These are phyloP conservation scores for Beta lomatogona DNA, from an alignment of 179 eudicot species.

Conservation along the genomic window DNA sequence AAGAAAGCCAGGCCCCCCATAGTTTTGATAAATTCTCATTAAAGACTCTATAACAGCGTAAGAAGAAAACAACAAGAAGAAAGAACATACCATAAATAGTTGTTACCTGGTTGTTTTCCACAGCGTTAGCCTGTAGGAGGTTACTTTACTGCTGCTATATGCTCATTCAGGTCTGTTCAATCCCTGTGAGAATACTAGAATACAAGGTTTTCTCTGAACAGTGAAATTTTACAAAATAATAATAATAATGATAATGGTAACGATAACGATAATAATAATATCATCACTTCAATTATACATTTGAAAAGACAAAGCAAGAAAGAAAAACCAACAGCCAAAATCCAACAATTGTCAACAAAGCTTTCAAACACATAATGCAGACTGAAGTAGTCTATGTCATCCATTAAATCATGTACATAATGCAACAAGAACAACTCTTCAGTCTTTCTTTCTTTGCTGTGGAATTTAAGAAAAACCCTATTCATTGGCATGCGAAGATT, in stretches of 20 bases:
- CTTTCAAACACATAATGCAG: background rate
- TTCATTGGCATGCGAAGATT: background rate
- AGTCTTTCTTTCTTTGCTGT: background rate
- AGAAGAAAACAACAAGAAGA: conserved; percentile 32
- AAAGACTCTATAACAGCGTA: conserved; percentile 4
- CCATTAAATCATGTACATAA: conserved; percentile 17
- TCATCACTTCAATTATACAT: conserved; percentile 11
- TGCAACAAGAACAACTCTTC: background rate
- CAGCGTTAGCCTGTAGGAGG: conserved; percentile 3
- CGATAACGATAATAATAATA: background rate
- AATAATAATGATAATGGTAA: background rate
- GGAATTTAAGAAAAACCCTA: background rate
- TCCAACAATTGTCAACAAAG: conserved; percentile 24
- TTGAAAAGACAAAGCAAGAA: conserved; percentile 20
- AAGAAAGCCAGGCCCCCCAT: conserved; percentile 22
- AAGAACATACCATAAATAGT: conserved; percentile 24
- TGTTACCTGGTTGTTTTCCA: conserved; percentile 21
- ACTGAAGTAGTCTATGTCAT: conserved; percentile 4
- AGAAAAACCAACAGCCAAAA: conserved; percentile 21
- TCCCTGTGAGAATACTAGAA: background rate
- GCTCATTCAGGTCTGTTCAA: conserved; percentile 7
- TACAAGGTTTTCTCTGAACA: background rate
- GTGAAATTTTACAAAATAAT: background rate
- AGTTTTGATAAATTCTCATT: conserved; percentile 23
- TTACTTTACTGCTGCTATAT: conserved; percentile 9